phyloP scores from a whole-genome alignment of 2,329 filamentous ascomycete species.

The Fusarium praegraminearum region DNA sequence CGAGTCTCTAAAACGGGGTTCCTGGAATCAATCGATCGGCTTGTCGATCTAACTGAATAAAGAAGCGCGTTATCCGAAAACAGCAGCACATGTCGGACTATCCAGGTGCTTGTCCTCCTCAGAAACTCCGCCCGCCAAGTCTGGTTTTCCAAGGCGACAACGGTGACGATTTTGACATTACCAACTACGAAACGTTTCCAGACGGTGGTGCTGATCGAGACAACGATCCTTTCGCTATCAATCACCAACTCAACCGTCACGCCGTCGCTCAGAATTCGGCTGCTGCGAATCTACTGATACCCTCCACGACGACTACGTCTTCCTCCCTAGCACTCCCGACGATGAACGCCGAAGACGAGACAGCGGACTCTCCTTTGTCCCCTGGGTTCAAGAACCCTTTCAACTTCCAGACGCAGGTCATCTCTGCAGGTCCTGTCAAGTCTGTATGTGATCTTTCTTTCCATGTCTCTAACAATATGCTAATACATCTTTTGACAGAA shows the following conservation, averaged over 20 bases:
- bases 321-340: slow-evolving; percentile 31
- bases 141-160: slow-evolving; percentile 42
- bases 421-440: slow-evolving; percentile 81
- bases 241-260: slow-evolving; percentile 35
- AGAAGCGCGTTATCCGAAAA: slow-evolving; percentile 36
- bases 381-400: slow-evolving; percentile 75
- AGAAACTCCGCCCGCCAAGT: slow-evolving; percentile 44
- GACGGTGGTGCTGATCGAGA: slow-evolving; percentile 22
- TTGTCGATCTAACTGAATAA: slow-evolving; percentile 24
- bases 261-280: slow-evolving; percentile 32
- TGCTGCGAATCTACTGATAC: slow-evolving; percentile 37
- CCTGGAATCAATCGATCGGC: slow-evolving; percentile 7
- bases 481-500: slow-evolving; percentile 65
- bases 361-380: slow-evolving; percentile 29
- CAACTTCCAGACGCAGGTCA: slow-evolving; percentile 90
- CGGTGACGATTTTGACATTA: slow-evolving; percentile 30
- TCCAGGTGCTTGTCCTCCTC: slow-evolving; percentile 41
- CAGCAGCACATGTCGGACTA: slow-evolving; percentile 41
- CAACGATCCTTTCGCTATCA: slow-evolving; percentile 21
- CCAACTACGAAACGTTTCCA: slow-evolving; percentile 10
- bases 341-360: slow-evolving; percentile 37
- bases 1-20: slow-evolving; percentile 8
- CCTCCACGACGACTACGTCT: slow-evolving; percentile 23
- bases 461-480: not conserved
- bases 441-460: slow-evolving; percentile 66